Base-by-base conservation (phyloP, 202 grass and related monocot genomes). In the Sporobolus alterniflorus region DNA sequence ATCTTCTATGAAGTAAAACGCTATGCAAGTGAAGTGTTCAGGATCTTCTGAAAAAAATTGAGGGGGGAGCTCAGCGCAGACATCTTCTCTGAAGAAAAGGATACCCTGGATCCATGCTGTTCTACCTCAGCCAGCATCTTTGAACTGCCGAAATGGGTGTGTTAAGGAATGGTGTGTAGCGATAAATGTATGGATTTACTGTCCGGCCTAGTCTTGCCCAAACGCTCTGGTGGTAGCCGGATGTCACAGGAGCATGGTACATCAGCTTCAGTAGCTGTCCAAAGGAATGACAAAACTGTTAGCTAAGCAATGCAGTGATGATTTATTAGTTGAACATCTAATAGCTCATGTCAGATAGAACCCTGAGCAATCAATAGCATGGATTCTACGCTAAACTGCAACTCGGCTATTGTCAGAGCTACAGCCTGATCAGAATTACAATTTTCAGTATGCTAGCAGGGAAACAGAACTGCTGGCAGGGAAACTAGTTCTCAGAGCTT, bases 111-210 rank as follows among this genome's bases (percentile, higher is more conserved):
- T 57, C 30, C 30, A 40, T 57, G 36, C 41, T 31, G 25, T 77
- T 52, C 81, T 94, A 97, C 61, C 90, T 92, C 72, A 94, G 75
- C 95, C 95, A 97, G 92, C 95, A 97, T 86, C 92, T 92, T 78
- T 91, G 92, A 33, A 92, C 71, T 16, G 78, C 65, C 2, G 88
- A 92, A 85, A 97, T 89, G 1, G 95, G 92, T 11, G 88, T 83
- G 10, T 89, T 91, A 5, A 97, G 79, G 68, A 97, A 91, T 33
- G 95, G 92, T 4, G 83, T 71, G 18, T 97, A 88, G 5, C 78
- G 80, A 74, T 82, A 7, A 72, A 97, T 94, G 80, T 91, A 92
- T 9, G 92, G 95, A 78, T 91, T 94, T 71, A 90, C 54, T 3
- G 87, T n/a, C 24, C 88, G 77, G 42, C 88, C 90, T 55, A 97